Conservation (phyloP, 495 filamentous ascomycete genomes). For the Friedmanniomyces simplex region DNA sequence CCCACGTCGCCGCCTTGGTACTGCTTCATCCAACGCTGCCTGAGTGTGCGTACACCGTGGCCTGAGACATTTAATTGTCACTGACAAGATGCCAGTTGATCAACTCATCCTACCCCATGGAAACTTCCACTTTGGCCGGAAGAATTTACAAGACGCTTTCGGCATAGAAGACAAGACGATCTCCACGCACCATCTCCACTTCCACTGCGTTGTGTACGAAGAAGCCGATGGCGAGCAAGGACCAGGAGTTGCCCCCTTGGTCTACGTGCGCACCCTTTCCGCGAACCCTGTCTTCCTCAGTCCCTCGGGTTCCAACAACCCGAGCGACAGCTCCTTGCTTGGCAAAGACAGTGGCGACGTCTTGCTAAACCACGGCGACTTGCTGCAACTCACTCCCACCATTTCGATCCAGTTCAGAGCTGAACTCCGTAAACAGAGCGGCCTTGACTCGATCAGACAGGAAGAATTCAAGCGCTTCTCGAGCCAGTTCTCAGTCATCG, state of each 20-base stretch:
- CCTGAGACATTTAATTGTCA: neutral
- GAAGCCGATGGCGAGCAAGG: slow-evolving; percentile 7
- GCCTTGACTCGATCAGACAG: slow-evolving; percentile 10
- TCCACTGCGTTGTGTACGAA: slow-evolving; percentile 33
- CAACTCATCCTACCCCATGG: slow-evolving; percentile 3
- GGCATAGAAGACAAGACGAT: slow-evolving; percentile 25
- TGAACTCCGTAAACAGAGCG: neutral
- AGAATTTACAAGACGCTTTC: slow-evolving; percentile 1
- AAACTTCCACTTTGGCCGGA: slow-evolving; percentile 18
- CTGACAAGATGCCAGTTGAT: no score
- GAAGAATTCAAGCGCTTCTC: slow-evolving; percentile 19
- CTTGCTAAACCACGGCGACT: slow-evolving; percentile 31
- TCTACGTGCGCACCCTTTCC: slow-evolving; percentile 35
- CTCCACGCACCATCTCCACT: slow-evolving; percentile 32
- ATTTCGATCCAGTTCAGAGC: slow-evolving; percentile 10
- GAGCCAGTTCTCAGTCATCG: slow-evolving; percentile 25
- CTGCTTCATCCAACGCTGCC: no score
- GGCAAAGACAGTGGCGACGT: slow-evolving; percentile 17
- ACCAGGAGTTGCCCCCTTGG: slow-evolving; percentile 25
- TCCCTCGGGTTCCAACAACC: slow-evolving; percentile 2
- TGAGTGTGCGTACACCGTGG: no score
- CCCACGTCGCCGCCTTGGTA: no score
- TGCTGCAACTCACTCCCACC: slow-evolving; percentile 18
- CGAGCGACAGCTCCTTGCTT: neutral
- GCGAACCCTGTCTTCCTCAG: slow-evolving; percentile 24